phyloP scores from a whole-genome alignment of 2,329 filamentous ascomycete species.

The Penicillium thymicola region DNA sequence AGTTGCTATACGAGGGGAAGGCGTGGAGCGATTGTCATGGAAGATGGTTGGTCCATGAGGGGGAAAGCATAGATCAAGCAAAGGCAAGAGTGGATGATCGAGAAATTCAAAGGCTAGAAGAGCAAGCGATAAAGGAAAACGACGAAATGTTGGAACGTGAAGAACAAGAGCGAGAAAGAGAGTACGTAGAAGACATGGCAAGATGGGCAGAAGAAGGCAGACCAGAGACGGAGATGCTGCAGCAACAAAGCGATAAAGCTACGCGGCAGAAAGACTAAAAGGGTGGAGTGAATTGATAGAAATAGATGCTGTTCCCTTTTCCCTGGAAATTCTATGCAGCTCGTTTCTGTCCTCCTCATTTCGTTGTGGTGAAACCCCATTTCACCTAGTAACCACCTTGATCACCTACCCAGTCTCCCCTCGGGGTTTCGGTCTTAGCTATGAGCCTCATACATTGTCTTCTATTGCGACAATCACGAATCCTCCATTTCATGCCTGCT shows the following conservation, averaged over 20 bases:
- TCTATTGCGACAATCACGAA: no score
- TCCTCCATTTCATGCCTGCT: no score
- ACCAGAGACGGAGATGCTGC: background rate
- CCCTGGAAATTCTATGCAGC: no score
- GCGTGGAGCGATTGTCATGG: background rate
- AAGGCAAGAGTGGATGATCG: background rate
- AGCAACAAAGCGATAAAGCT: background rate
- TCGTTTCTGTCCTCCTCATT: no score
- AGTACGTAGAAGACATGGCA: background rate
- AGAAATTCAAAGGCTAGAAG: background rate
- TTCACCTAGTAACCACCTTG: no score
- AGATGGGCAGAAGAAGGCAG: background rate
- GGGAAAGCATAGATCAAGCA: background rate
- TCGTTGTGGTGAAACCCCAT: no score
- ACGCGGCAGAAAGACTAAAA: background rate
- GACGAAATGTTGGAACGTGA: no score
- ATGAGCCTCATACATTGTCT: no score
- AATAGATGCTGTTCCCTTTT: no score
- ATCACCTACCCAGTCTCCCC: no score
- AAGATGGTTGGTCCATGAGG: background rate
- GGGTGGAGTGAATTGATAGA: no score
- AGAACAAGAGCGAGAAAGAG: accelerated
- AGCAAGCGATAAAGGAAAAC: background rate
- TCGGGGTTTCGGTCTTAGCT: no score
- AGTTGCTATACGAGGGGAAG: background rate